These are phyloP conservation scores for Diaporthe destruens DNA, from an alignment of 2,329 filamentous ascomycete species.

Conservation along the genomic window DNA sequence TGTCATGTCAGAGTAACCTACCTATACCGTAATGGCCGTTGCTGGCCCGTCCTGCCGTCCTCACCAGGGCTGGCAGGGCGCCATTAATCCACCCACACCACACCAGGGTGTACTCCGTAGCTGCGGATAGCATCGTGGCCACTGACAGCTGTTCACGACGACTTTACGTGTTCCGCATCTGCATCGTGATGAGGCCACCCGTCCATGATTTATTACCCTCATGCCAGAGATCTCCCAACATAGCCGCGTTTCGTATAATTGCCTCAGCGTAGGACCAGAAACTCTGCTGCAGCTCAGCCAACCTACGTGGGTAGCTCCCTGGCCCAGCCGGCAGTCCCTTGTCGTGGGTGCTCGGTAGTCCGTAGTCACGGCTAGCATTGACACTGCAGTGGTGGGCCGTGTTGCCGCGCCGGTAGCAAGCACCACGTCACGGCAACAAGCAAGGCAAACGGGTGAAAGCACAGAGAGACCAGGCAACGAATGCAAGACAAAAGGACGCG, in stretches of 20 bases:
- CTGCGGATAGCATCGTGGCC: neutral
- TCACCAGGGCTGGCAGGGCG: too few relatives aligned
- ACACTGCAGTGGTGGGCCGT: neutral
- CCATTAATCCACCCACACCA: neutral
- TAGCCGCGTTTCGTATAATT: conserved; percentile 4
- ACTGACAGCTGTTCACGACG: conserved; percentile 8
- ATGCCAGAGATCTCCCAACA: neutral
- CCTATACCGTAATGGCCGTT: neutral
- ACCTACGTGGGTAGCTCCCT: neutral
- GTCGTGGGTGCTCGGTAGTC: neutral
- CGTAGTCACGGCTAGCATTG: conserved; percentile 8
- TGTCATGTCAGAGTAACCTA: too few relatives aligned
- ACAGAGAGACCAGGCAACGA: neutral
- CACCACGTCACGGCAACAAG: conserved; percentile 10
- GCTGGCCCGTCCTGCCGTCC: neutral
- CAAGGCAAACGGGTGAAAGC: neutral
- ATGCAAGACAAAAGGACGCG: neutral
- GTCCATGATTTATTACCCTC: neutral
- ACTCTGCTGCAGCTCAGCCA: conserved; percentile 20
- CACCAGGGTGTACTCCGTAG: neutral
- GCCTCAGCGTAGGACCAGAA: conserved; percentile 16
- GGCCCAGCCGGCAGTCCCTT: neutral
- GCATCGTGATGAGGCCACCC: neutral
- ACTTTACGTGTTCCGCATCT: neutral
- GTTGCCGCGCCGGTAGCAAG: neutral